A percentile compares a stretch with the other conserved stretches of the same genome.
phyloP scores from a whole-genome alignment of 2,329 filamentous ascomycete species.

The Fusarium metavorans region DNA sequence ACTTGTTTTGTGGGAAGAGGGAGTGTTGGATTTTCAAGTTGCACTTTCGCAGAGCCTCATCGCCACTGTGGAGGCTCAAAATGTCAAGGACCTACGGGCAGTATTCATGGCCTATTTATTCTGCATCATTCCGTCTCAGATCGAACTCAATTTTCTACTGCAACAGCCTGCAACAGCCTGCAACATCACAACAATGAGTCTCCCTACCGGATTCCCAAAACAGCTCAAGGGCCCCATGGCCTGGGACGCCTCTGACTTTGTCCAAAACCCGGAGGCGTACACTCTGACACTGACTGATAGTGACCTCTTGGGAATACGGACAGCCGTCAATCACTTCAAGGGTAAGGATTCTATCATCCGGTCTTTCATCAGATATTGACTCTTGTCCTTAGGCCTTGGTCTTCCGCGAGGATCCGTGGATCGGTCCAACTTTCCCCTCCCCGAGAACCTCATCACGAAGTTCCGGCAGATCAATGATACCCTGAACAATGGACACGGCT shows the following conservation, averaged over 20 bases:
- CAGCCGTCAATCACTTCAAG: background rate
- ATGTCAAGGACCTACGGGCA: background rate
- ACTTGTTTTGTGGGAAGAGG: background rate
- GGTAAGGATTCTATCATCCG: background rate
- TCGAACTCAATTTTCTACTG: background rate
- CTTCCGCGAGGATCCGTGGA: background rate
- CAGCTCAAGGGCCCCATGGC: background rate
- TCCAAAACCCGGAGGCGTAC: background rate
- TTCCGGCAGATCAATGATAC: background rate
- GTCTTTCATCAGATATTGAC: background rate
- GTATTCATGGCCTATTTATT: background rate
- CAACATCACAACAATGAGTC: background rate
- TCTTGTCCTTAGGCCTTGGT: background rate
- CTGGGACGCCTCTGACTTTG: background rate
- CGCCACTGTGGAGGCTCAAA: background rate
- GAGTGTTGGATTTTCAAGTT: background rate
- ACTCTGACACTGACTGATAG: background rate
- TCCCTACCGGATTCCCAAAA: background rate
- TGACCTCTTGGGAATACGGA: background rate
- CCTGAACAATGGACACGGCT: background rate
- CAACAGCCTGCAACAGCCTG: too few species aligned
- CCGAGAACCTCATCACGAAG: background rate
- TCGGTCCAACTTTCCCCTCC: background rate
- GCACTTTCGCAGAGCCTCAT: background rate
- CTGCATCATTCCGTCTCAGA: background rate